Evolutionary conservation across 2,329 filamentous ascomycete genomes (phyloP), one percentile per base, ranked within the genome.

Genomic region (Paecilomyces fulvus): DNA sequence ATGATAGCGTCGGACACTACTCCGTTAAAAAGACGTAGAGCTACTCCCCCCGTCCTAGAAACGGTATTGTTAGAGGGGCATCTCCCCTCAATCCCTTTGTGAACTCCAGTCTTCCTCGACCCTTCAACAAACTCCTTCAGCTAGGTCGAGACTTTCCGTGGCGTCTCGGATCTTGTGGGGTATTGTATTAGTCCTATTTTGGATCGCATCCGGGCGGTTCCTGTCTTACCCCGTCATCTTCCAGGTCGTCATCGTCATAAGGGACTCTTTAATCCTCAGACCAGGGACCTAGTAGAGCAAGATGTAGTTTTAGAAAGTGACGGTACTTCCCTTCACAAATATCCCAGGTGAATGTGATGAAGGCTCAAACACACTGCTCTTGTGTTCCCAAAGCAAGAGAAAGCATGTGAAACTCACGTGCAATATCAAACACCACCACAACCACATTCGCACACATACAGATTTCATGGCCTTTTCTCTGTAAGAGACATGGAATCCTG

Each of bases 401-500:
- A 43, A 43, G 17, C 37, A 43, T 43, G 37, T 43, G 37, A 43
- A 43, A 43, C 37, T n/a, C 37, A 12, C 37, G 14, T 43, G 14
- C 37, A n/a, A 43, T 17, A 17, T 17, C 37, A 17, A 43, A n/a
- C 21, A 21, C 21, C 9, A 43, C 37, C 17, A 9, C n/a, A 43
- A 31, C 30, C 37, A 43, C 37, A 7, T 28, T 28, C 25, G 25
- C 37, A 43, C 37, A 43, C 37, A 43, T 43, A 12, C n/a, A 43
- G 9, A n/a, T 20, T 21, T 9, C 37, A 43, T 17, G 17, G 46
- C 12, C 21, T 28, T n/a, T 49, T 25, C n/a, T 17, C 21, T 30
- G 23, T 23, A 23, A 31, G 17, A 17, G 54, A 55, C 52, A 70
- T 68, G 63, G 56, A 54, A 48, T 62, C 65, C 51, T 63, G 63